Evolutionary conservation across 352 stramenopile genomes (phyloP).

Genomic region (Phytopythium delawarense): DNA sequence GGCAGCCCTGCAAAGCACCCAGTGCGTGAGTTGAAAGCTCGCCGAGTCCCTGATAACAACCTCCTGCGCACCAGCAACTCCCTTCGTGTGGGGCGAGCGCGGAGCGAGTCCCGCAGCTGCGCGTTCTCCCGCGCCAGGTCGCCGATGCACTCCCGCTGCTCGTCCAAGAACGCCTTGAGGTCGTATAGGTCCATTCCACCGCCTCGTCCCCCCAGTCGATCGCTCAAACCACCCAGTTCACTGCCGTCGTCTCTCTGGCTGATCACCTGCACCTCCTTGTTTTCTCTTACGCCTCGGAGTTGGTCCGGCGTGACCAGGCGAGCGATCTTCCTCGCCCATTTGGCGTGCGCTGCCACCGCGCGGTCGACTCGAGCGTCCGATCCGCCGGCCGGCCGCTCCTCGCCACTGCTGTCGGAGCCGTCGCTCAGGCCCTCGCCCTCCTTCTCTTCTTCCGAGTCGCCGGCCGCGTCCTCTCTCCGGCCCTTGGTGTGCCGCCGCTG

Average conservation of each 20-base stretch:
- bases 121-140: slow-evolving; percentile 24
- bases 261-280: neutral
- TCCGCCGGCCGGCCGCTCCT: neutral
- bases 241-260: neutral
- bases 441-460: neutral
- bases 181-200: slow-evolving; percentile 3
- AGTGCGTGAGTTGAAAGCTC: neutral
- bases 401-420: slow-evolving; percentile 1
- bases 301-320: neutral
- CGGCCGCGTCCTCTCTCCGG: slow-evolving; percentile 7
- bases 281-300: neutral
- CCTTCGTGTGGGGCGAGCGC: slow-evolving; percentile 18
- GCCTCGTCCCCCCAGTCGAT: neutral
- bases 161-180: slow-evolving; percentile 16
- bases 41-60: neutral
- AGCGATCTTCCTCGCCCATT: slow-evolving; percentile 20
- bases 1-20: slow-evolving; percentile 10
- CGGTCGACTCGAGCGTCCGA: slow-evolving; percentile 18
- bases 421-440: slow-evolving; percentile 1
- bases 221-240: neutral
- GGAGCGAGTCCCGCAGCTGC: slow-evolving; percentile 25
- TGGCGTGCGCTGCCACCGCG: slow-evolving; percentile 7
- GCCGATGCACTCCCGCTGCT: slow-evolving; percentile 17
- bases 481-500: slow-evolving; percentile 11
- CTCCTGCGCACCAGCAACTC: slow-evolving; percentile 19